Conservation (phyloP, 2,329 filamentous ascomycete genomes). For the Fulvia fulva region DNA sequence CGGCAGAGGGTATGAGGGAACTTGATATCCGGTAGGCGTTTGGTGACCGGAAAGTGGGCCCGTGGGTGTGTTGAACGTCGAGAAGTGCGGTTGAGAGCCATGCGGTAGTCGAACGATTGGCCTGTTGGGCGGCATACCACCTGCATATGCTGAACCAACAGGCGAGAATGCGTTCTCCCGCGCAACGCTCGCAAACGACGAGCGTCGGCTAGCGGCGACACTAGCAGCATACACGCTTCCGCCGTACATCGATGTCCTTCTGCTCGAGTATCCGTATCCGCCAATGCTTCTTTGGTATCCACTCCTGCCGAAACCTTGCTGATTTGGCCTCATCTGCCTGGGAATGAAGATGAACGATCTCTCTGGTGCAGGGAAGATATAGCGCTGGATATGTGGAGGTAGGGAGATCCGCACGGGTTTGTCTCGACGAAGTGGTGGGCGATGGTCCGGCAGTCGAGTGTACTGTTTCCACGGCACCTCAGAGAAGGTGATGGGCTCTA, state of each 20-base stretch:
- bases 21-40: constrained; percentile 49
- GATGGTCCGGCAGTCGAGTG: constrained; percentile 89
- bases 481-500: constrained; percentile 65
- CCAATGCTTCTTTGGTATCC: constrained; percentile 71
- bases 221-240: constrained; percentile 84
- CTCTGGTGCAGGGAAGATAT: constrained; percentile 86
- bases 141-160: constrained; percentile 61
- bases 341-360: constrained; percentile 98
- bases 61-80: constrained; percentile 30
- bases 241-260: constrained; percentile 77
- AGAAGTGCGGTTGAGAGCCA: constrained; percentile 39
- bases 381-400: constrained; percentile 71
- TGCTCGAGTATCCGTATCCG: constrained; percentile 62
- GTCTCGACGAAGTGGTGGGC: constrained; percentile 87
- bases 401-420: constrained; percentile 94
- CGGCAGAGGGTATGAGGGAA: constrained; percentile 51
- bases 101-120: constrained; percentile 84
- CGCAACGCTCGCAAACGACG: constrained; percentile 66
- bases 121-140: constrained; percentile 51
- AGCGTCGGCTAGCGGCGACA: constrained; percentile 80
- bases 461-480: constrained; percentile 83
- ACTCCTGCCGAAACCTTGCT: constrained; percentile 66
- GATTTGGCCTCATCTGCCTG: constrained; percentile 85
- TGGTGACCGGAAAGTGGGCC: constrained; percentile 33
- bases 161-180: constrained; percentile 77